Evolutionary conservation across 2,329 filamentous ascomycete genomes (phyloP).

Genomic region (Trichoderma hamatum): DNA sequence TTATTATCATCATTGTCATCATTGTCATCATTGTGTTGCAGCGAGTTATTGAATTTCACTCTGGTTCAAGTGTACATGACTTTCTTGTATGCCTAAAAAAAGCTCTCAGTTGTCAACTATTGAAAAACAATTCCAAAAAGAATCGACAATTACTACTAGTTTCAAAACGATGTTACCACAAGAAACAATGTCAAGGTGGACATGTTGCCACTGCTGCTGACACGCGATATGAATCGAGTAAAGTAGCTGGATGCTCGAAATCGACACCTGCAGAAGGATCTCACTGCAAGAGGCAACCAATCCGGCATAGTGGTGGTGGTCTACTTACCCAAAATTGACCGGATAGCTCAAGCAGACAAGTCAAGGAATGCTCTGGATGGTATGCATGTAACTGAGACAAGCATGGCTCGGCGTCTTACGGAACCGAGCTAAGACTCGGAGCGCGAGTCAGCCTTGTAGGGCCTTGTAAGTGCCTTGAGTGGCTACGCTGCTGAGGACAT

Average conservation of each 20-base stretch:
- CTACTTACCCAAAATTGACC: neutral
- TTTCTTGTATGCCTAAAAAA: neutral
- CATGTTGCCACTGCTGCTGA: slow-evolving; percentile 18
- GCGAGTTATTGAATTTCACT: neutral
- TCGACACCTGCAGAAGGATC: neutral
- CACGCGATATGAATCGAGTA: neutral
- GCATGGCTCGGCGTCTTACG: slow-evolving; percentile 13
- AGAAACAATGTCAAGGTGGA: neutral
- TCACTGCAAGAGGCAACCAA: slow-evolving; percentile 11
- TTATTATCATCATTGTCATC: neutral
- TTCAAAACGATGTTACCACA: slow-evolving; percentile 15
- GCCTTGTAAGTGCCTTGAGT: slow-evolving; percentile 19
- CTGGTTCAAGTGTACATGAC: too few relatives aligned
- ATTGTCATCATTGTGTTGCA: neutral
- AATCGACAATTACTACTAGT: neutral
- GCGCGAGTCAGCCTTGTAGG: slow-evolving; percentile 23
- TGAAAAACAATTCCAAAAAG: neutral
- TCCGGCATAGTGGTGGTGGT: neutral
- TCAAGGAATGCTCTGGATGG: neutral
- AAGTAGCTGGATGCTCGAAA: neutral
- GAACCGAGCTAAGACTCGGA: neutral
- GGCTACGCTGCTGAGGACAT: neutral
- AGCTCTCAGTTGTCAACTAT: neutral
- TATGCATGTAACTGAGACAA: neutral
- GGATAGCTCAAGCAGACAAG: neutral